phyloP scores from a whole-genome alignment of 192 early-diverging fungal genomes.

The Kappamyces sp. region DNA sequence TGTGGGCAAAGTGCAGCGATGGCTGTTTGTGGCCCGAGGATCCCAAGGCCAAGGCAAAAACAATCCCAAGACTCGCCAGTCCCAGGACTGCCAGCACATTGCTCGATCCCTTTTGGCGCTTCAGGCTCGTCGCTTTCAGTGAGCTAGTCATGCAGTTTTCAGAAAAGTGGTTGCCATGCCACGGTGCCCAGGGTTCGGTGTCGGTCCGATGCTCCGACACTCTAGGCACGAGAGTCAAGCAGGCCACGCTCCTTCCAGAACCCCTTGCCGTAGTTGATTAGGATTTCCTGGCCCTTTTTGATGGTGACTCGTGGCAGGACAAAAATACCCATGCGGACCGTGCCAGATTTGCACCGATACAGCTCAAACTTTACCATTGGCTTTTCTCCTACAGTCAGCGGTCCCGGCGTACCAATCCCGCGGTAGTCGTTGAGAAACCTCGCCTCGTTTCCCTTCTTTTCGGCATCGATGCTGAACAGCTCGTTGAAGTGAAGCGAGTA shows the following conservation, averaged over 20 bases:
- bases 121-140: too few species aligned
- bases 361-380: constrained; percentile 40
- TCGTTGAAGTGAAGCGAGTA: constrained; percentile 12
- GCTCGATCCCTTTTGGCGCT: too few species aligned
- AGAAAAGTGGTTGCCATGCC: too few species aligned
- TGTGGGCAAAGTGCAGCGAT: too few species aligned
- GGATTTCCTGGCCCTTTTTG: constrained; percentile 32
- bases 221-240: too few species aligned
- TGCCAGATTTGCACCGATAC: constrained; percentile 12
- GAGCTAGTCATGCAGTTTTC: too few species aligned
- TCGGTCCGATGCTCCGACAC: too few species aligned
- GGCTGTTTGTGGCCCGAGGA: too few species aligned
- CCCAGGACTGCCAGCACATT: too few species aligned
- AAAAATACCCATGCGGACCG: constrained; percentile 37
- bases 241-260: constrained; percentile 33
- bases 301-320: constrained; percentile 16
- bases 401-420: constrained; percentile 17
- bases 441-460: constrained; percentile 35
- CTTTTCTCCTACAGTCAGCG: constrained; percentile 14
- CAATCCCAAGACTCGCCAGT: too few species aligned
- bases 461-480: constrained; percentile 31
- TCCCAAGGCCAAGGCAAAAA: too few species aligned
- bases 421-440: constrained; percentile 47
- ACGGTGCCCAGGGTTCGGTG: too few species aligned
- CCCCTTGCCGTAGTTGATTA: constrained; percentile 40